These are phyloP conservation scores for Emericellopsis cladophorae DNA, from an alignment of 2,329 filamentous ascomycete genomes.

Conservation along the genomic window DNA sequence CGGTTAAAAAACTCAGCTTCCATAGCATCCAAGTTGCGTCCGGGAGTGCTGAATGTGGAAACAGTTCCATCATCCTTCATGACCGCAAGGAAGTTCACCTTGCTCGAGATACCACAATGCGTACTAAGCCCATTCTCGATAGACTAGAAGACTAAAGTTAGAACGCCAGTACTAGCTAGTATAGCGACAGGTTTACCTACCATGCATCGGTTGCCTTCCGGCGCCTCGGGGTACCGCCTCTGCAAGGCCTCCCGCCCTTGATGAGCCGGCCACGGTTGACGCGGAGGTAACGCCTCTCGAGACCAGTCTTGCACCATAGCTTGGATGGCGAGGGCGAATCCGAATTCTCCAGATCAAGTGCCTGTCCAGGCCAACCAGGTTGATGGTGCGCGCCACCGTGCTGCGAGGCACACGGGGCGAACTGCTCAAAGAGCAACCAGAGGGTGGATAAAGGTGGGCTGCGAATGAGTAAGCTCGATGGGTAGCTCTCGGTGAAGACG, in stretches of 20 bases:
- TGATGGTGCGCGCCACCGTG: no score
- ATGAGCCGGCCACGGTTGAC: constrained; percentile 4
- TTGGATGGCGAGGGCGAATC: no score
- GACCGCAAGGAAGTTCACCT: constrained; percentile 38
- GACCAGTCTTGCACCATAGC: constrained; percentile 27
- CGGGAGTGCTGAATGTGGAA: constrained; percentile 31
- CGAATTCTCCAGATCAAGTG: no score
- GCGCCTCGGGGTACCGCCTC: constrained; percentile 1
- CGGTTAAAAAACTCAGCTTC: constrained; percentile 33
- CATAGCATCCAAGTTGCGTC: constrained; percentile 20
- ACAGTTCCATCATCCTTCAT: constrained; percentile 33
- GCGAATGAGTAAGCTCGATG: no score
- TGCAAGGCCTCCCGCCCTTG: neutral
- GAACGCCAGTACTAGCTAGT: no score
- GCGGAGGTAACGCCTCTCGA: constrained; percentile 24
- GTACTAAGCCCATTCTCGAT: constrained; percentile 38
- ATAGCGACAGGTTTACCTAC: no score
- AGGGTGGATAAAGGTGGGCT: no score
- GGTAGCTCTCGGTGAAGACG: no score
- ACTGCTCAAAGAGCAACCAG: no score
- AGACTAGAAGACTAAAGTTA: constrained; percentile 18
- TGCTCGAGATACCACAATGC: constrained; percentile 36
- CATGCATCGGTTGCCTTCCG: neutral
- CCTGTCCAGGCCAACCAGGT: no score
- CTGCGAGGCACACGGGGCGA: no score